Conservation (phyloP, 768 basidiomycete species). For the Symmetrospora coprosmae region DNA sequence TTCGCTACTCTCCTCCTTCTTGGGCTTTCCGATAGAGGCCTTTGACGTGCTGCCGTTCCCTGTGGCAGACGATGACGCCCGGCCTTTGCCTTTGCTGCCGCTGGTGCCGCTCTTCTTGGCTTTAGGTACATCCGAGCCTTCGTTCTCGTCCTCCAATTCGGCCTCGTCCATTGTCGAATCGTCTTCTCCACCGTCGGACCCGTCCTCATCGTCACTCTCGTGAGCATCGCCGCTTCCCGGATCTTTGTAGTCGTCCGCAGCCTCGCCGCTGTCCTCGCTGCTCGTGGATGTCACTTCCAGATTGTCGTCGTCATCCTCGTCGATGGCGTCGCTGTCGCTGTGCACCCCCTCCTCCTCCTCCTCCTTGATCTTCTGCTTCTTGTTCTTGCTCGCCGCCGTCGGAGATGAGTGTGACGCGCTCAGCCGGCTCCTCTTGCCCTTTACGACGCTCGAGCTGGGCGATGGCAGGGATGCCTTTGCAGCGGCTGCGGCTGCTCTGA, state of each 20-base stretch:
- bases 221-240: neutral
- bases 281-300: too few relatives aligned
- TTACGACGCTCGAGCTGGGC: too few relatives aligned
- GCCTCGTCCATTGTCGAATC: neutral
- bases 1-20: neutral
- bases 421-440: too few relatives aligned
- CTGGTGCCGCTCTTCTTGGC: neutral
- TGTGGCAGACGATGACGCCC: neutral
- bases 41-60: neutral
- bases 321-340: slow-evolving; percentile 20
- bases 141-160: slow-evolving; percentile 4
- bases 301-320: too few relatives aligned
- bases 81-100: neutral
- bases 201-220: neutral
- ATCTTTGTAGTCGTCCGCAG: neutral
- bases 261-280: neutral
- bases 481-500: too few relatives aligned
- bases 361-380: too few relatives aligned
- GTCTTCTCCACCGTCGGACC: slow-evolving; percentile 15
- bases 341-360: too few relatives aligned
- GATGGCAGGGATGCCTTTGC: too few relatives aligned
- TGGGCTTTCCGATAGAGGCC: neutral
- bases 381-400: too few relatives aligned
- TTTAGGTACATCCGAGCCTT: neutral
- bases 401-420: too few relatives aligned